Evolutionary conservation across 257 asterid genomes (phyloP), one percentile per base, ranked within the genome.

Genomic region (Nicotiana sylvestris): DNA sequence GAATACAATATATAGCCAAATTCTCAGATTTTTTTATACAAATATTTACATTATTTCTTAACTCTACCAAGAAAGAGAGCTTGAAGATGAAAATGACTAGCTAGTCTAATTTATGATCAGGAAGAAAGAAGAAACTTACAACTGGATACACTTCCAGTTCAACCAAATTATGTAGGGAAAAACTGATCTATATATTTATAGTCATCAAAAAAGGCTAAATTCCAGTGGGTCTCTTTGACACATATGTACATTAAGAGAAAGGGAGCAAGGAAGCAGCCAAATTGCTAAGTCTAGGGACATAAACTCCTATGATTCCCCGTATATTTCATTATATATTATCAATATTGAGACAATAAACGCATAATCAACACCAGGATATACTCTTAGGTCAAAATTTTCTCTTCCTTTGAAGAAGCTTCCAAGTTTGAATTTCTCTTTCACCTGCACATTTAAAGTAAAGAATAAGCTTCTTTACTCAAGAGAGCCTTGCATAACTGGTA

Each of bases 351-450:
- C 80, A 17, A 86, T 39, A 69, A 88, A 89, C 2, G 88, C 92
- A 62, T 82, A 88, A 43, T 89, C 90, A 33, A 85, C 78, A 51
- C 91, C 92, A 49, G 92, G 91, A 83, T 88, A 89, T n/a, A 91
- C 86, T 87, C 90, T 88, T 65, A 86, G 89, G 84, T 87, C 89
- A 82, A 88, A 87, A 21, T 67, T 87, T 17, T 86, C 89, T 83
- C 77, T 84, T 35, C 84, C 85, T 76, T 81, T 81, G 53, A 81
- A 68, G 80, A 86, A 43, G 84, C 83, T 87, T 77, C 86, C 86
- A 81, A 85, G 66, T 66, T 77, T 86, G 87, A 82, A 82, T 66
- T 51, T 88, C 76, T 89, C 89, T 81, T 83, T 88, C 12, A 88
- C 91, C 94, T 89, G 74, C 84, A 9, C 0, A 4, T 29, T 29